Conservation (phyloP, 225 moss, liverwort and hornwort genomes). For the Bryum argenteum region DNA sequence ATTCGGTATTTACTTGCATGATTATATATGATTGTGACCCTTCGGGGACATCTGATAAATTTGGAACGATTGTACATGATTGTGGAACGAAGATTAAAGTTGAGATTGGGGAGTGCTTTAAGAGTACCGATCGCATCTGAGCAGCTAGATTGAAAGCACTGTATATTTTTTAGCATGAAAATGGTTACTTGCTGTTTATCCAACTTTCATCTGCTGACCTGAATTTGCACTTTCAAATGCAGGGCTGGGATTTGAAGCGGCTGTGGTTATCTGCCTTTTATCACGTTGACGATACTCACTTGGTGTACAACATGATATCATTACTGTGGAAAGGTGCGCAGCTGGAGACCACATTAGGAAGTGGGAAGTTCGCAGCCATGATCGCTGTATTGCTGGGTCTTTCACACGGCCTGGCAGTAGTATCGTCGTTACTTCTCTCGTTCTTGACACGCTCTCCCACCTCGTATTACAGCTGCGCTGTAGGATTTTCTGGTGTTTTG, state of each 20-base stretch:
- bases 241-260: conserved; percentile 76
- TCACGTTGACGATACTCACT: conserved; percentile 83
- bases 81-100: too few species aligned
- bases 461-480: conserved; percentile 72
- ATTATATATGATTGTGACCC: too few species aligned
- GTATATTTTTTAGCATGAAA: neutral
- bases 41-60: too few species aligned
- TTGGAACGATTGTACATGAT: too few species aligned
- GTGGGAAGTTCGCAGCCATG: conserved; percentile 70
- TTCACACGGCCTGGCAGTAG: conserved; percentile 72
- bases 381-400: conserved; percentile 72
- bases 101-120: too few species aligned
- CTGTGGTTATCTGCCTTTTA: conserved; percentile 82
- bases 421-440: conserved; percentile 58
- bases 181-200: neutral
- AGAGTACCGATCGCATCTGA: too few species aligned
- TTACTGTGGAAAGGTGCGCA: conserved; percentile 83
- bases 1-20: too few species aligned
- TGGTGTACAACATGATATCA: conserved; percentile 87
- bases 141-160: too few species aligned
- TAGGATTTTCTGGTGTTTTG: conserved; percentile 81
- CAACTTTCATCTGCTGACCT: too few species aligned
- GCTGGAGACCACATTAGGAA: conserved; percentile 72
- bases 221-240: conserved; percentile 33
- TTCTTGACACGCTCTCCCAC: conserved; percentile 40